Base-by-base conservation (phyloP, 106 monocot species). In the Gastrodia elata region DNA sequence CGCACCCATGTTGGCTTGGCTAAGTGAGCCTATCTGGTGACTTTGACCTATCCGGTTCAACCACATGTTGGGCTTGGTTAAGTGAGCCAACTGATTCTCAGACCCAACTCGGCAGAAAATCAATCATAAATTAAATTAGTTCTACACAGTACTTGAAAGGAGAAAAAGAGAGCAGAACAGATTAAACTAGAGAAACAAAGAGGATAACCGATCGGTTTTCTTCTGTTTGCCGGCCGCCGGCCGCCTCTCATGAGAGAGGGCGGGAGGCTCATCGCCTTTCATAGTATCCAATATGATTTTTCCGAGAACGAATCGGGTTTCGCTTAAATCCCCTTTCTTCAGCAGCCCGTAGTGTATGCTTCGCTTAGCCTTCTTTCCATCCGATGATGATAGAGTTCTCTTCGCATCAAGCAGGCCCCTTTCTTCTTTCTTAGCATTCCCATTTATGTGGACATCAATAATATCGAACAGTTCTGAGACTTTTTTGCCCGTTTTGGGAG, bases 281-380 rank as follows among this genome's bases (percentile, higher is more conserved):
- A 83, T 71, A 8, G 90, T 83, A 52, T 87, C 84, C 77, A 90
- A 56, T 33, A 90, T 84, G 25, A 90, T 67, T 74, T 90, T 84
- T 44, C 90, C 90, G 10, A 90, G 73, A 3, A 86, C 80, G 67
- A 80, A 87, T 67, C 87, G 71, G 27, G 75, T 84, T 86, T 90
- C 90, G 44, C 72, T 70, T 39, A 26, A 71, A 75, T 90, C 69
- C 11, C 87, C 90, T 35, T 64, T 76, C 52, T 87, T 90, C 6
- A 90, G 84, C 15, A 77, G 73, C 58, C 78, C 38, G 20, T 87
- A 87, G 64, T 90, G 49, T 34, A 90, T 82, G 8, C 41, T 38
- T 40, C 48, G 10, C n/a, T 57, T 20, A 38, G 74, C 68, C 52
- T 38, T 74, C 84, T 78, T 38, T 64, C 38, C 7, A 3, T 37